Evolutionary conservation across 495 filamentous ascomycete species (phyloP).

Genomic region (Neurospora discreta): DNA sequence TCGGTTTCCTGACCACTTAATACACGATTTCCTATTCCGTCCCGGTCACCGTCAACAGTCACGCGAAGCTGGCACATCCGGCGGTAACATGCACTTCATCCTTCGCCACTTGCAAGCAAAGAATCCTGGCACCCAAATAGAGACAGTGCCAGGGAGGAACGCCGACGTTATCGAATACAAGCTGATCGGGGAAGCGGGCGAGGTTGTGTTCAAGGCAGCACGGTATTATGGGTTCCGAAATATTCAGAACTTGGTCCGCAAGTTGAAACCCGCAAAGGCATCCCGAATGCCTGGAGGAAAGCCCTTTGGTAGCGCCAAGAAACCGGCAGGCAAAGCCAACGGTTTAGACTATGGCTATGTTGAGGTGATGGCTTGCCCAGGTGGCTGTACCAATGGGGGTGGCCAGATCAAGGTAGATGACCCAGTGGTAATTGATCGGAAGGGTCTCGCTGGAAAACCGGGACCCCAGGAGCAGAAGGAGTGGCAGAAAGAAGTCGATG

Average conservation of each 20-base stretch:
- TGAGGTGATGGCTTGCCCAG: constrained; percentile 97
- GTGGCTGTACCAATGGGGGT: constrained; percentile 94
- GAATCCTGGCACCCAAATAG: constrained; percentile 56
- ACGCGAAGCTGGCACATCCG: constrained; percentile 58
- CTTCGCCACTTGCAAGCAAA: constrained; percentile 57
- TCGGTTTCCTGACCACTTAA: constrained; percentile 53
- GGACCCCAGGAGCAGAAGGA: constrained; percentile 66
- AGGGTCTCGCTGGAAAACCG: constrained; percentile 37
- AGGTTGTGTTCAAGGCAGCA: constrained; percentile 64
- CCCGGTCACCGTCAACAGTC: constrained; percentile 14
- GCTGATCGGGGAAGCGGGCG: constrained; percentile 41
- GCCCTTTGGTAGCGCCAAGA: constrained; percentile 32
- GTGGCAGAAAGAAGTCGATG: constrained; percentile 80
- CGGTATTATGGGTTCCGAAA: constrained; percentile 96
- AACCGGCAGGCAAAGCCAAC: constrained; percentile 29
- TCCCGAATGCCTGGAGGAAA: constrained; percentile 69
- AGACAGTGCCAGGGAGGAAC: constrained; percentile 68
- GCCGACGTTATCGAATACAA: constrained; percentile 79
- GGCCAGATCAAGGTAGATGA: constrained; percentile 90
- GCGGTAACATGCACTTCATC: constrained; percentile 79
- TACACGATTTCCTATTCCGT: constrained; percentile 65
- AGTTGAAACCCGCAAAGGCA: constrained; percentile 65
- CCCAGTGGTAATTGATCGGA: constrained; percentile 38
- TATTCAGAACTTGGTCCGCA: constrained; percentile 90
- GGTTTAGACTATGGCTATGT: constrained; percentile 71